Evolutionary conservation across 1,139 yeast genomes (phyloP), one percentile per base, ranked within the genome.

Genomic region (Saccharomyces hybrid): DNA sequence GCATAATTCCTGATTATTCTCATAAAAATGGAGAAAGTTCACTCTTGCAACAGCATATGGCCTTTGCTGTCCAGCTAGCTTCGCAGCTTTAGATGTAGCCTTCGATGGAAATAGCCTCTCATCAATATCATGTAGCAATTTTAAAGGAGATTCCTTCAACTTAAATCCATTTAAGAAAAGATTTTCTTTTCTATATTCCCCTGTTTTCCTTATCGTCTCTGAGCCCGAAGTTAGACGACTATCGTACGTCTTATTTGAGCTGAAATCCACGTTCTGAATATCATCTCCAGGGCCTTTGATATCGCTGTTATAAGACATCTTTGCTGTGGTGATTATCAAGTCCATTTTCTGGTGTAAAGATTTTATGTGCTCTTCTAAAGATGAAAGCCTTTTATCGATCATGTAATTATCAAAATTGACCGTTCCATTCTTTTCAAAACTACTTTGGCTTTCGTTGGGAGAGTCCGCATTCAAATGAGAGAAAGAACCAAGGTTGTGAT

Each of bases 61-160:
- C 42, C 72, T 57, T 54, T 67, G 70, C 13, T 65, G 63, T 54
- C 63, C 73, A 68, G 59, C 75, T 58, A 60, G 68, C 59, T 25
- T 71, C 64, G 64, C 70, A 25, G 57, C 55, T 49, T 61, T 60
- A 1, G 70, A 64, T 11, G 58, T 58, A 2, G 65, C 64, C 28
- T 58, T 59, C 6, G 61, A 55, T 2, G 72, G 68, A 61, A 76
- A 75, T 31, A 76, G 61, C 48, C 71, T 65, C 52, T 73, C 71
- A 61, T 77, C 80, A 16, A 77, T 70, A 48, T 71, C 74, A 29
- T 73, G 69, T 50, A 77, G 73, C 14, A 76, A 65, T 51, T 71
- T 69, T 51, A 75, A 62, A 16, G 81, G 81, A 2, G 71, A 65
- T 46, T 67, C 70, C 41, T 63, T 63, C 25, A 67, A 54, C 34